Evolutionary conservation across 345 rosid genomes (phyloP).

Genomic region (Hevea brasiliensis): DNA sequence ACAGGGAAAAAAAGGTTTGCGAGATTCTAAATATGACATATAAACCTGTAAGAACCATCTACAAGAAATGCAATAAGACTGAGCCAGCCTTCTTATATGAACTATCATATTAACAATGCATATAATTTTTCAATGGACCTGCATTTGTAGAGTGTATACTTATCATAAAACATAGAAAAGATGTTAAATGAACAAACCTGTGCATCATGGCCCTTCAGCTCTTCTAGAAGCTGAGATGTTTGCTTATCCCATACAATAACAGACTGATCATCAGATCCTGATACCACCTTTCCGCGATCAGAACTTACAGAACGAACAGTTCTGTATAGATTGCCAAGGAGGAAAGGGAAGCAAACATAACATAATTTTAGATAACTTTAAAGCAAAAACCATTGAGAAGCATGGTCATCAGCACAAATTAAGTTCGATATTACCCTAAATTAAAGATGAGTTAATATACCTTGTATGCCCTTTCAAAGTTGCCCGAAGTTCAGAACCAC

Average conservation of each 20-base stretch:
- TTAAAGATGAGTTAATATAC: constrained; percentile 36
- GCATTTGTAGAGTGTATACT: background rate
- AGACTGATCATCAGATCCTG: constrained; percentile 97
- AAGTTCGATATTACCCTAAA: background rate
- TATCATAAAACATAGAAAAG: constrained; percentile 17
- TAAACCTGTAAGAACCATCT: background rate
- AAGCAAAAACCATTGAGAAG: constrained; percentile 14
- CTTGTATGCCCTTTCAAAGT: constrained; percentile 91
- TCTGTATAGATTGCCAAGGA: constrained; percentile 48
- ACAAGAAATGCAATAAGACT: background rate
- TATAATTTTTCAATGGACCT: background rate
- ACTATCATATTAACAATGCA: constrained; percentile 1
- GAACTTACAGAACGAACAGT: constrained; percentile 95
- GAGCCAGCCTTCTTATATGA: background rate
- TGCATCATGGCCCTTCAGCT: constrained; percentile 89
- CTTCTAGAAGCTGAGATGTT: constrained; percentile 86
- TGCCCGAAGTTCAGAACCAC: constrained; percentile 95
- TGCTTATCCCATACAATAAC: constrained; percentile 99
- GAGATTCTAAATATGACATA: background rate
- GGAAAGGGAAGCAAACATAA: background rate
- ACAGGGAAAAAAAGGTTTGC: background rate
- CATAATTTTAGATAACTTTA: background rate
- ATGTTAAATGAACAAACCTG: constrained; percentile 58
- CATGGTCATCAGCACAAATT: background rate
- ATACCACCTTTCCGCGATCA: constrained; percentile 93